Evolutionary conservation across 2,329 filamentous ascomycete species (phyloP), one percentile per base, ranked within the genome.

Genomic region (Penicillium sumatraense): DNA sequence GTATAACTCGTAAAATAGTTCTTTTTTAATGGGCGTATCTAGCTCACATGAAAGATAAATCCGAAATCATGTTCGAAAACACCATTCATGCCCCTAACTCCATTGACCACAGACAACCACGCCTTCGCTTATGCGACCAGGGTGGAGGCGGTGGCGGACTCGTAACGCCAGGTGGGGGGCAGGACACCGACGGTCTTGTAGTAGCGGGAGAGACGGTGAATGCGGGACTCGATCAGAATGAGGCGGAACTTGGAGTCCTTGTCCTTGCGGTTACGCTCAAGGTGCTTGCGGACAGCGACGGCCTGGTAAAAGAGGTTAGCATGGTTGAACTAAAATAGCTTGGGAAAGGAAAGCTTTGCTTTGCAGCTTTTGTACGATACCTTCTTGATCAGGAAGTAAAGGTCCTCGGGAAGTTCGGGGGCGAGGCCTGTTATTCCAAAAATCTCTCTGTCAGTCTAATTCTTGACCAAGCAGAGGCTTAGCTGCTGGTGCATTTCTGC

Each of bases 361-460:
- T 21, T 3, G 13, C 20, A 16, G 6, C 8, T 16, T 26, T 18
- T 55, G 18, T 24, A 41, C 35, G 33, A 24, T 78, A 96, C 93
- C 92, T 99, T 99, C 90, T 97, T 97, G 91, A 98, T 98, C 80
- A 98, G 86, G 90, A 96, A 96, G 89, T 98, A 99, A 71, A 98
- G 89, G 83, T 99, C 95, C 88, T 99, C 95, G 78, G 96, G 95
- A 73, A 99, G 89, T 80, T 98, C 93, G 79, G 96, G 95, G 72
- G 95, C 93, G 78, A 99, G 92, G 85, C 95, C 95, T 99, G 84
- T 84, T 78, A 83, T 77, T 66, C 64, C 67, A 77, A 83, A 59
- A 78, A 88, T 96, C 92, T 86, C 92, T 93, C 89, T 87, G 90
- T 95, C 90, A 95, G 91, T 87, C 86, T 75, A 68, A 58, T 71